phyloP scores from a whole-genome alignment of 768 basidiomycete species.

The Phlebiopsis flavidoalba region DNA sequence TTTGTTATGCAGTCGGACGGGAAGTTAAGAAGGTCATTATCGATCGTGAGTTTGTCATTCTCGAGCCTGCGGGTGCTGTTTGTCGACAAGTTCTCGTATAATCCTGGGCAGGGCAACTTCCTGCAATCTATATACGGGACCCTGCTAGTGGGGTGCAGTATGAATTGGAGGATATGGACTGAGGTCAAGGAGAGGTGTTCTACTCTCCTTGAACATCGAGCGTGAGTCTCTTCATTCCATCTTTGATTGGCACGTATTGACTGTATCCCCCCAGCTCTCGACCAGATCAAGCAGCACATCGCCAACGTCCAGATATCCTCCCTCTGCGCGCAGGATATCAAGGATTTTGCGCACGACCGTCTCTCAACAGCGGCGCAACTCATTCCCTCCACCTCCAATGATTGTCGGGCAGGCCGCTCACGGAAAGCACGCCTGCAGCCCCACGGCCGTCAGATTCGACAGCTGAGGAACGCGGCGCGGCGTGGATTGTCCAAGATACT shows the following conservation, averaged over 20 bases:
- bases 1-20: conserved; percentile 88
- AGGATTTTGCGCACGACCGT: conserved; percentile 78
- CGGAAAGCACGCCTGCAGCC: conserved; percentile 60
- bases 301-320: conserved; percentile 84
- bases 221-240: conserved; percentile 50
- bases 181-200: conserved; percentile 85
- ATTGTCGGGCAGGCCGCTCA: conserved; percentile 47
- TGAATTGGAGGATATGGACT: conserved; percentile 89
- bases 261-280: conserved; percentile 62
- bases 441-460: conserved; percentile 69
- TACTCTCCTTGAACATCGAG: conserved; percentile 93
- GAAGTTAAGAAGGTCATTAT: conserved; percentile 85
- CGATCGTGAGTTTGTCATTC: conserved; percentile 66
- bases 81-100: conserved; percentile 92
- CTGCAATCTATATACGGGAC: conserved; percentile 93
- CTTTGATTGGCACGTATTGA: neutral
- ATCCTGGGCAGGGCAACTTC: conserved; percentile 88
- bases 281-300: conserved; percentile 98
- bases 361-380: conserved; percentile 45
- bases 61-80: conserved; percentile 80
- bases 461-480: conserved; percentile 68
- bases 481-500: conserved; percentile 72
- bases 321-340: conserved; percentile 84
- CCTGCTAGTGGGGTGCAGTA: conserved; percentile 90
- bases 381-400: conserved; percentile 41